phyloP scores from a whole-genome alignment of 768 basidiomycete genomes.

The Boletus sp. region DNA sequence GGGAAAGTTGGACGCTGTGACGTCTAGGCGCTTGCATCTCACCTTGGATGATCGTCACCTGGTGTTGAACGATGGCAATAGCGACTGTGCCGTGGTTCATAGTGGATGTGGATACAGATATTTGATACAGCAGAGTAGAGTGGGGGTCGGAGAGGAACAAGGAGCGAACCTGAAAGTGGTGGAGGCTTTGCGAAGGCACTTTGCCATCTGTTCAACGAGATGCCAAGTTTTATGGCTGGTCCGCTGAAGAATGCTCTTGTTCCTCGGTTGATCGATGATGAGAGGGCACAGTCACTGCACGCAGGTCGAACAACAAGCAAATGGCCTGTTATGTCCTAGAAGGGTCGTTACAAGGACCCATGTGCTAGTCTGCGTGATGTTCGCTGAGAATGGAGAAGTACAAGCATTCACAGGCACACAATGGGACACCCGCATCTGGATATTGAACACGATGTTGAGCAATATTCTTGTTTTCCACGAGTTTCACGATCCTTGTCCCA shows the following conservation, averaged over 20 bases:
- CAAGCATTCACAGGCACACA: background rate
- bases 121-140: conserved; percentile 17
- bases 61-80: conserved; percentile 64
- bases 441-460: background rate
- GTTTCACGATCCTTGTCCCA: background rate
- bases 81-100: conserved; percentile 59
- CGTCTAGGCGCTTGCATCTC: conserved; percentile 2
- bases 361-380: background rate
- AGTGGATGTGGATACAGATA: conserved; percentile 9
- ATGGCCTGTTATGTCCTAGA: conserved; percentile 4
- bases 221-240: conserved; percentile 20
- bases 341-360: conserved; percentile 6
- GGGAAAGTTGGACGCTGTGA: background rate
- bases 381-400: background rate
- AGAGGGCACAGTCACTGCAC: background rate
- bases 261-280: conserved; percentile 2
- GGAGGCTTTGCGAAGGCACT: background rate
- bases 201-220: background rate
- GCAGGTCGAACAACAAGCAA: conserved; percentile 12
- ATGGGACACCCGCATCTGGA: conserved; percentile 7
- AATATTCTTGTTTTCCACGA: background rate
- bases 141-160: background rate
- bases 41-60: conserved; percentile 71
- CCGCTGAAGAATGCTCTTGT: conserved; percentile 15
- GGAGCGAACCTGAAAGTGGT: conserved; percentile 1